These are phyloP conservation scores for Phytophthora kernoviae DNA, from an alignment of 352 stramenopile species.

Conservation along the genomic window DNA sequence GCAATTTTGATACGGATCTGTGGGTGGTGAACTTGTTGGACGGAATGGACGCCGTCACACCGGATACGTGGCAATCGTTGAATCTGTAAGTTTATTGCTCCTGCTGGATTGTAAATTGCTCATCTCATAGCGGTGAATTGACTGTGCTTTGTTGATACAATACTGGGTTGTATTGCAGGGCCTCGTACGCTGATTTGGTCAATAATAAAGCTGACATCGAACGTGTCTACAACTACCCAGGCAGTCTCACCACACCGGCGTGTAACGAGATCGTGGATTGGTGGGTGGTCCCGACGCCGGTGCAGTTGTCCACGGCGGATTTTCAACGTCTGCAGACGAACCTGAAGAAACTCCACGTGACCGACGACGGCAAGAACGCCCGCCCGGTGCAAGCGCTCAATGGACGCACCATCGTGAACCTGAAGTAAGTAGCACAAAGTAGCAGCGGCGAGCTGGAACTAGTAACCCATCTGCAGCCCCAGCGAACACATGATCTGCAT, in stretches of 20 bases:
- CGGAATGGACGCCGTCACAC: conserved; percentile 27
- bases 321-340: conserved; percentile 31
- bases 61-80: conserved; percentile 8
- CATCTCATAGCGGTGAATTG: neutral
- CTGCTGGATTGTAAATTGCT: neutral
- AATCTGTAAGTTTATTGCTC: conserved; percentile 24
- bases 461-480: too few relatives aligned
- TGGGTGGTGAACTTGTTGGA: conserved; percentile 35
- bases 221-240: conserved; percentile 53
- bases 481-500: too few relatives aligned
- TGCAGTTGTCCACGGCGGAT: conserved; percentile 38
- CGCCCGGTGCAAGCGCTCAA: conserved; percentile 41
- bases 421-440: conserved; percentile 6
- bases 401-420: conserved; percentile 21
- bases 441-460: too few relatives aligned
- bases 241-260: conserved; percentile 52
- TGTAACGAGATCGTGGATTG: conserved; percentile 60
- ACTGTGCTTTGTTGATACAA: conserved; percentile 3
- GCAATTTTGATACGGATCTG: conserved; percentile 16
- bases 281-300: conserved; percentile 52
- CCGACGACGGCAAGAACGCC: conserved; percentile 42
- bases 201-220: conserved; percentile 14
- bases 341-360: conserved; percentile 23
- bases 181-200: conserved; percentile 27
- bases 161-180: conserved; percentile 1